Base-by-base conservation (phyloP, 768 basidiomycete species). In the Trichaptum fuscoviolaceum region DNA sequence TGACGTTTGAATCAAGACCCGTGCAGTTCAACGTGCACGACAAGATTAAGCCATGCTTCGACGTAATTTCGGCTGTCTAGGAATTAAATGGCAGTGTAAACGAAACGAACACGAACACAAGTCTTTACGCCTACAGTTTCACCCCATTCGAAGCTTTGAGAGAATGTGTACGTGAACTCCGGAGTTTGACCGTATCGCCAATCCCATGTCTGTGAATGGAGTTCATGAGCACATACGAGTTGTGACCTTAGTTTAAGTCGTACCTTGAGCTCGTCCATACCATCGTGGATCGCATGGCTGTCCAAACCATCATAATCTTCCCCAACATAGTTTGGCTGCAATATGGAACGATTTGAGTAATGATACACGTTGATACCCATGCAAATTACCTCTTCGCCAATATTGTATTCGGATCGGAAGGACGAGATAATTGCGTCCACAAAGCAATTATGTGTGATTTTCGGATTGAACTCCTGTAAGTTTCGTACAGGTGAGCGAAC, bases 121-220 rank as follows among this genome's bases (percentile, higher is more conserved):
- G 1, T 42, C 12, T 15, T 9, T 26, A 25, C 7, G 77, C 82
- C 70, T 69, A 83, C 84, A 25, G 82, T 65, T 6, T 71, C 64
- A 10, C 80, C 82, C 75, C 82, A 81, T 17, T 71, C 60, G 59
- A 85, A 79, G 20, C 69, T 65, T 5, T 73, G 75, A 34, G 74
- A 61, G 7, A 86, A 57, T 2, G 79, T 80, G 71, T 93, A 91
- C 7, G 87, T 89, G 74, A 99, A 99, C 73, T 96, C 92, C 57
- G 96, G 95, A 0, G 96, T 96, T 73, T 96, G 92, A 0, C 96
- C 96, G 71, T 87, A 97, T 17, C 84, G 80, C 95, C 96, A 99
- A 24, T 93, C 84, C 97, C 97, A 98, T 35, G 84, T 88, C 95
- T 96, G 71, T 15, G 42, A 63, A 34, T 18, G 36, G 42, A 0